phyloP scores from a whole-genome alignment of 176 grass and related monocot species.

The Pontederia crassipes region DNA sequence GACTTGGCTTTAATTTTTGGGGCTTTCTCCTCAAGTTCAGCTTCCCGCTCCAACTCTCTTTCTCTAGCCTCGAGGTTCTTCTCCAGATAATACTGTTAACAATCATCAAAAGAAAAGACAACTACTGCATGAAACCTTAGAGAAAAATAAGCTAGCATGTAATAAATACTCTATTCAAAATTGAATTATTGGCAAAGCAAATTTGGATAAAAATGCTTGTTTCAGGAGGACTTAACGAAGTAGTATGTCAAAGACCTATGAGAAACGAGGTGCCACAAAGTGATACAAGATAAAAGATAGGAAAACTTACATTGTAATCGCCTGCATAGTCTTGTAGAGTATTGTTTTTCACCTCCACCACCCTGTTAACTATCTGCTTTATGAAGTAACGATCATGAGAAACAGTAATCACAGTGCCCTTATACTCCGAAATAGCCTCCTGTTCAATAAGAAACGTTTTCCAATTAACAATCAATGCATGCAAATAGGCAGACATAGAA shows the following conservation, averaged over 20 bases:
- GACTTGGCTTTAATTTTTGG: constrained; percentile 94
- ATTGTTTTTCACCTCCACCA: constrained; percentile 75
- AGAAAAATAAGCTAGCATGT: no score
- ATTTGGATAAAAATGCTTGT: no score
- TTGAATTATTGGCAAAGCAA: no score
- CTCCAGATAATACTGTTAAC: constrained; percentile 89
- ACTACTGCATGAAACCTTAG: no score
- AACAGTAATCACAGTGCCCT: constrained; percentile 83
- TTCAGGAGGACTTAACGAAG: no score
- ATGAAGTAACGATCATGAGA: constrained; percentile 96
- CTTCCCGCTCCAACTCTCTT: constrained; percentile 69
- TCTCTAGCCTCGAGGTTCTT: constrained; percentile 94
- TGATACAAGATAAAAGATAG: not conserved
- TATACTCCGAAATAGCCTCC: constrained; percentile 95
- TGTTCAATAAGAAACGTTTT: constrained; percentile 28
- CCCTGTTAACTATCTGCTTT: constrained; percentile 94
- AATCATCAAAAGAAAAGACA: constrained; percentile 2
- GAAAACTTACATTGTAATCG: constrained; percentile 80
- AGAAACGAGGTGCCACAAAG: no score
- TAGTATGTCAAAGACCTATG: no score
- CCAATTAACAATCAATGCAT: not conserved
- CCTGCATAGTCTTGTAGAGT: constrained; percentile 82
- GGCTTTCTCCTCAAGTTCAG: constrained; percentile 70
- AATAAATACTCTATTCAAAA: no score
- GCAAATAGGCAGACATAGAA: not conserved